These are phyloP conservation scores for Kurtzmaniella natalensis DNA, from an alignment of 1,139 yeast species.

Conservation along the genomic window DNA sequence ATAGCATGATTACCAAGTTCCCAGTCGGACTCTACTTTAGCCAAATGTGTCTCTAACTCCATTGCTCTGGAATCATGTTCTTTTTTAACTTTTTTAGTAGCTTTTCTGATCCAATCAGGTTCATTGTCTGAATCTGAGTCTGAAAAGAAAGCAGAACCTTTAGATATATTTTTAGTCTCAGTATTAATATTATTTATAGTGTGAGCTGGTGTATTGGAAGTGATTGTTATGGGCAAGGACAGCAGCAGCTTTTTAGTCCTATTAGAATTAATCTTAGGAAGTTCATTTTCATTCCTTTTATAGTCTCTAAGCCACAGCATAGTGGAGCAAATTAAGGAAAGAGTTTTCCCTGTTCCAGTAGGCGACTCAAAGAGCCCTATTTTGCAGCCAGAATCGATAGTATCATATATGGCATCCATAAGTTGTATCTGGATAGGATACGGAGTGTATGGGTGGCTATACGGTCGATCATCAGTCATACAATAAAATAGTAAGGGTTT, in stretches of 20 bases:
- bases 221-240: too few relatives aligned
- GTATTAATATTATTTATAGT: too few relatives aligned
- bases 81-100: slow-evolving; percentile 27
- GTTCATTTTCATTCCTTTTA: slow-evolving; percentile 38
- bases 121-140: slow-evolving; percentile 42
- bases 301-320: slow-evolving; percentile 79
- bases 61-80: slow-evolving; percentile 15
- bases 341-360: slow-evolving; percentile 92
- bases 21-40: slow-evolving; percentile 18
- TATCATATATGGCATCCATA: slow-evolving; percentile 69
- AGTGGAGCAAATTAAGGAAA: slow-evolving; percentile 80
- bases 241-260: slow-evolving; percentile 9
- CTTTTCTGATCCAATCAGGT: slow-evolving; percentile 55
- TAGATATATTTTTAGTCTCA: too few relatives aligned
- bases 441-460: slow-evolving; percentile 75
- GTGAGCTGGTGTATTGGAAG: too few relatives aligned
- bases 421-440: slow-evolving; percentile 73
- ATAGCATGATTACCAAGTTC: slow-evolving; percentile 11
- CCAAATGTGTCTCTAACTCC: slow-evolving; percentile 40
- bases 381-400: slow-evolving; percentile 55
- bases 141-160: too few relatives aligned
- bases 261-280: slow-evolving; percentile 20
- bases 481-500: too few relatives aligned
- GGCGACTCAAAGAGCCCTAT: slow-evolving; percentile 90
- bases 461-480: slow-evolving; percentile 1